phyloP scores from a whole-genome alignment of 352 stramenopile species.

The Phytopythium vexans region DNA sequence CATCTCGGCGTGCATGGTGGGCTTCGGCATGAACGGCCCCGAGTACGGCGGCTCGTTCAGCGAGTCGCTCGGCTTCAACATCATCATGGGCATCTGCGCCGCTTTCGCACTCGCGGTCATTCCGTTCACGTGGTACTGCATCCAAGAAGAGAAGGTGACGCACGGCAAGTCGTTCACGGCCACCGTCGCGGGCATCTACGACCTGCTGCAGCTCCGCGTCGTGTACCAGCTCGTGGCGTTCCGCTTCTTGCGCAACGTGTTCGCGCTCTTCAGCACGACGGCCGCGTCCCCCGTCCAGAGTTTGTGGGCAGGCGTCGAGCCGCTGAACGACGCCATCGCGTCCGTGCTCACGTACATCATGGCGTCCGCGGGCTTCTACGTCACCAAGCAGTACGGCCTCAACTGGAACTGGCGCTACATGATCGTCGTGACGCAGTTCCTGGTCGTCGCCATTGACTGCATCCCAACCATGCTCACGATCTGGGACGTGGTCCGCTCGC shows the following conservation, averaged over 20 bases:
- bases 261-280: constrained; percentile 30
- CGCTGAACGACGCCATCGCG: constrained; percentile 31
- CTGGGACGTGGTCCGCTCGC: constrained; percentile 41
- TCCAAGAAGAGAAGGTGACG: constrained; percentile 26
- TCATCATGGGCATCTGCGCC: constrained; percentile 31
- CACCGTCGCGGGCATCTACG: constrained; percentile 25
- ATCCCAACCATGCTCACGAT: constrained; percentile 47
- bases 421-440: constrained; percentile 33
- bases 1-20: constrained; percentile 44
- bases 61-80: constrained; percentile 39
- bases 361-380: constrained; percentile 20
- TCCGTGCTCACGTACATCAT: constrained; percentile 28
- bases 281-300: constrained; percentile 25
- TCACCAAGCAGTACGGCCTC: constrained; percentile 31
- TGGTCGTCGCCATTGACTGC: constrained; percentile 30
- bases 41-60: constrained; percentile 49
- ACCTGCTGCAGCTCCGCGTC: constrained; percentile 40
- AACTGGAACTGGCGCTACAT: constrained; percentile 44
- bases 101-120: constrained; percentile 21
- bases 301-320: constrained; percentile 39
- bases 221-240: constrained; percentile 46
- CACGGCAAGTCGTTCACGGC: constrained; percentile 10
- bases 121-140: constrained; percentile 35
- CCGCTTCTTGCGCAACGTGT: constrained; percentile 41
- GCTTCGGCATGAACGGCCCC: constrained; percentile 44